These are phyloP conservation scores for Hawksworthiomyces lignivorus DNA, from an alignment of 2,329 filamentous ascomycete species.

Conservation along the genomic window DNA sequence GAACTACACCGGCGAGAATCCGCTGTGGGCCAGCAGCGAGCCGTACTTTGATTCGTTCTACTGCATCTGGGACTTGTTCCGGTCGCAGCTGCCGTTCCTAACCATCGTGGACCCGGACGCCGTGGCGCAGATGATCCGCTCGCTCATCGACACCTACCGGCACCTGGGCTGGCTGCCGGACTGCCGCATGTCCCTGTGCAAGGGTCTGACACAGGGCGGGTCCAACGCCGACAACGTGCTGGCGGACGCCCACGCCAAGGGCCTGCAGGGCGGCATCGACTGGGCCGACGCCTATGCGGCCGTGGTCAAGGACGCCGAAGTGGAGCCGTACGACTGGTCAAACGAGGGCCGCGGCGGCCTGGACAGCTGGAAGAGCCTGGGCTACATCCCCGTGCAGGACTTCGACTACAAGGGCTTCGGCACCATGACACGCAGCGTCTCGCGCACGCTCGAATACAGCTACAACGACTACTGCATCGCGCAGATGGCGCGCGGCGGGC, in stretches of 20 bases:
- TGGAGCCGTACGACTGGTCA: slow-evolving; percentile 62
- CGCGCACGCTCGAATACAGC: slow-evolving; percentile 67
- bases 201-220: slow-evolving; percentile 67
- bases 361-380: slow-evolving; percentile 60
- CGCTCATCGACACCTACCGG: slow-evolving; percentile 63
- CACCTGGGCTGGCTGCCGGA: slow-evolving; percentile 67
- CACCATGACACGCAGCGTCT: slow-evolving; percentile 61
- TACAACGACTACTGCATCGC: slow-evolving; percentile 70
- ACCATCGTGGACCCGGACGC: slow-evolving; percentile 58
- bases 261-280: slow-evolving; percentile 50
- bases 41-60: slow-evolving; percentile 73
- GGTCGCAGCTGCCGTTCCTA: slow-evolving; percentile 61
- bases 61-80: slow-evolving; percentile 67
- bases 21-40: slow-evolving; percentile 55
- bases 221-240: slow-evolving; percentile 66
- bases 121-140: slow-evolving; percentile 60
- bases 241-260: slow-evolving; percentile 61
- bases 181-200: slow-evolving; percentile 68
- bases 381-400: slow-evolving; percentile 65
- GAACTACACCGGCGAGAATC: slow-evolving; percentile 68
- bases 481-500: slow-evolving; percentile 45
- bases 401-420: slow-evolving; percentile 60
- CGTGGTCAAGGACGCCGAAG: slow-evolving; percentile 52
- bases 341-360: slow-evolving; percentile 64
- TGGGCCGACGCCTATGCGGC: slow-evolving; percentile 65